Conservation (phyloP, 2,329 filamentous ascomycete species). For the Xylariomycetidae sp. region DNA sequence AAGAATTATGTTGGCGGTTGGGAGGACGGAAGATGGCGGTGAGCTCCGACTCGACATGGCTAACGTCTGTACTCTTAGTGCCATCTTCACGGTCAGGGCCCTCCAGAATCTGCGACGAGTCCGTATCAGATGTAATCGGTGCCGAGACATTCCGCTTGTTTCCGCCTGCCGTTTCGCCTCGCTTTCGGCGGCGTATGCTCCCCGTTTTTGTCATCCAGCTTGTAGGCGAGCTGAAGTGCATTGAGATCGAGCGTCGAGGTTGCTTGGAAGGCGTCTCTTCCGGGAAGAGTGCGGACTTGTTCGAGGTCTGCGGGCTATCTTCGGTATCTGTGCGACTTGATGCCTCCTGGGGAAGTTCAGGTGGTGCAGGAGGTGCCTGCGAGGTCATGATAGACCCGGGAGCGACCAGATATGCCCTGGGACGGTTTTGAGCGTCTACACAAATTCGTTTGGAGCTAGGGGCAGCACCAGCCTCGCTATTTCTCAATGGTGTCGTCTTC, state of each 20-base stretch:
- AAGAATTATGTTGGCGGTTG: constrained; percentile 39
- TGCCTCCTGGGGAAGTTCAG: constrained; percentile 6
- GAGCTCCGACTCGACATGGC: constrained; percentile 25
- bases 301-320: constrained; percentile 20
- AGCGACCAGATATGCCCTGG: constrained; percentile 34
- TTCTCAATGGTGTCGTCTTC: constrained; percentile 18
- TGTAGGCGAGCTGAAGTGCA: constrained; percentile 53
- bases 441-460: constrained; percentile 24
- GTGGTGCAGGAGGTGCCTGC: constrained; percentile 9
- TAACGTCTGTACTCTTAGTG: constrained; percentile 20
- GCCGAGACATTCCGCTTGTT: constrained; percentile 51
- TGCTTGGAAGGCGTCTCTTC: constrained; percentile 40
- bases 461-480: constrained; percentile 22
- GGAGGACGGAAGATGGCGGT: constrained; percentile 25
- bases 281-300: constrained; percentile 20
- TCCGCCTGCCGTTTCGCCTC: constrained; percentile 37
- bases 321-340: constrained; percentile 14
- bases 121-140: constrained; percentile 31
- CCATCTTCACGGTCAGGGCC: constrained; percentile 22
- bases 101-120: constrained; percentile 15
- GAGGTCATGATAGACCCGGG: constrained; percentile 22
- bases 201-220: constrained; percentile 53
- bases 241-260: constrained; percentile 51
- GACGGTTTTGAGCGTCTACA: constrained; percentile 26
- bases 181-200: constrained; percentile 53